phyloP scores from a whole-genome alignment of 1,284 basidiomycete genomes.

The Boletellus deceptivus region DNA sequence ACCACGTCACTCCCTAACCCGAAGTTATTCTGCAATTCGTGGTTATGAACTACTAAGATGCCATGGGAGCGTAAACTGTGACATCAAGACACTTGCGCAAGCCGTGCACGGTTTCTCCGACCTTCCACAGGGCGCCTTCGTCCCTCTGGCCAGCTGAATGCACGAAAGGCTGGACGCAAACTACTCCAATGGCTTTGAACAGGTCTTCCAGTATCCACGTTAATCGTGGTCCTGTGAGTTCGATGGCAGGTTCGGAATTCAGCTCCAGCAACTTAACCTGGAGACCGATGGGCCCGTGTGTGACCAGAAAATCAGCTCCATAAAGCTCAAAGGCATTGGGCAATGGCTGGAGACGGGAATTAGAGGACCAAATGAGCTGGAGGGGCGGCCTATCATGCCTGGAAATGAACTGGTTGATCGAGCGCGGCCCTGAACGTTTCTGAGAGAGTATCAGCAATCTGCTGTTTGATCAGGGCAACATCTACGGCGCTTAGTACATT shows the following conservation, averaged over 20 bases:
- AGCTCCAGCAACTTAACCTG: conserved; percentile 84
- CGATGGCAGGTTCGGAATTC: conserved; percentile 96
- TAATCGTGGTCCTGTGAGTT: conserved; percentile 85
- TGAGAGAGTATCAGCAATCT: conserved; percentile 66
- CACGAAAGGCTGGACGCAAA: conserved; percentile 66
- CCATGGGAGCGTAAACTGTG: conserved; percentile 29
- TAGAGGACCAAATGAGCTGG: neutral
- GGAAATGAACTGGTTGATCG: conserved; percentile 84
- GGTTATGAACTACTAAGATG: conserved; percentile 5
- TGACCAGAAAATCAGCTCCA: conserved; percentile 88
- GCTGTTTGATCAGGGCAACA: conserved; percentile 54
- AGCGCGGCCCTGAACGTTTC: conserved; percentile 87
- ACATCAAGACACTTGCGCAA: conserved; percentile 58
- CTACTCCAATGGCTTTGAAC: conserved; percentile 68
- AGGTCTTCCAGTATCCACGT: conserved; percentile 79
- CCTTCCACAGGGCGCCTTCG: conserved; percentile 27
- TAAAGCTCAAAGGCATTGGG: conserved; percentile 96
- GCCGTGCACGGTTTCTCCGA: conserved; percentile 41
- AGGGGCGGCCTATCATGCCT: conserved; percentile 45
- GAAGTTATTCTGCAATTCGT: neutral
- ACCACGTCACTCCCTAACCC: neutral
- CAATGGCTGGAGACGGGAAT: conserved; percentile 53
- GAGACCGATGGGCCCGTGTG: conserved; percentile 45
- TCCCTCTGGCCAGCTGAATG: conserved; percentile 1
- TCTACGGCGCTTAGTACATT: conserved; percentile 41